phyloP scores from a whole-genome alignment of 768 basidiomycete species.

The Glaciozyma martinii region DNA sequence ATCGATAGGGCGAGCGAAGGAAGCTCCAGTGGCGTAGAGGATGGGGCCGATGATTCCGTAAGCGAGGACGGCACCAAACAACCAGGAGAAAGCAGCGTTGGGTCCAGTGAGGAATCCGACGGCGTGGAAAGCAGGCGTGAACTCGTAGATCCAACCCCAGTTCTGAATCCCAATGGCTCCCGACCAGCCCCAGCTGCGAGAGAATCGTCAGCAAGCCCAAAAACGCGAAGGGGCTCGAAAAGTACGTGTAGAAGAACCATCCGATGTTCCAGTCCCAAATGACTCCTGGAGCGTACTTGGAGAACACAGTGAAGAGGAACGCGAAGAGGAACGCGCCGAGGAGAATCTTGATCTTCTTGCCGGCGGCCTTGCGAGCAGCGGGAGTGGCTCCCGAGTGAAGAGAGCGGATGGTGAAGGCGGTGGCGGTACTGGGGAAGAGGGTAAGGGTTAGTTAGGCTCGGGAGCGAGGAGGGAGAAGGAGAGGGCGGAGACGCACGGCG shows the following conservation, averaged over 20 bases:
- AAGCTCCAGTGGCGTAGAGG: neutral
- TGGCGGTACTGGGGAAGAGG: slow-evolving; percentile 43
- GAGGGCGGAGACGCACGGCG: slow-evolving; percentile 39
- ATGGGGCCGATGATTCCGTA: neutral
- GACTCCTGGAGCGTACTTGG: neutral
- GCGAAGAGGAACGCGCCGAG: slow-evolving; percentile 46
- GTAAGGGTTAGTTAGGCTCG: neutral
- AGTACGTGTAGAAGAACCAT: no score
- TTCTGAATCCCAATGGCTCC: no score
- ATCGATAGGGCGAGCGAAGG: neutral
- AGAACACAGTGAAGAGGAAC: slow-evolving; percentile 38
- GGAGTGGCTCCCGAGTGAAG: slow-evolving; percentile 49
- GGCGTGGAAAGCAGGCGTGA: neutral
- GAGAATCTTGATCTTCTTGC: slow-evolving; percentile 52
- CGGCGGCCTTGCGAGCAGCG: slow-evolving; percentile 46
- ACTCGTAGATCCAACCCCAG: neutral
- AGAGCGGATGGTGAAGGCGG: slow-evolving; percentile 57
- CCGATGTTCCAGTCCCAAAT: neutral
- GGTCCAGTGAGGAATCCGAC: neutral
- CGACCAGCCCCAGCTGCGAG: no score
- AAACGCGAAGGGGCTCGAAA: no score
- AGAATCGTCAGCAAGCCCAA: no score
- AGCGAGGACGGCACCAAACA: neutral
- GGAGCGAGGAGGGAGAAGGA: no score
- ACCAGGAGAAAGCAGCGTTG: neutral